These are phyloP conservation scores for Malania oleifera DNA, from an alignment of 164 flowering plant species.

Conservation along the genomic window DNA sequence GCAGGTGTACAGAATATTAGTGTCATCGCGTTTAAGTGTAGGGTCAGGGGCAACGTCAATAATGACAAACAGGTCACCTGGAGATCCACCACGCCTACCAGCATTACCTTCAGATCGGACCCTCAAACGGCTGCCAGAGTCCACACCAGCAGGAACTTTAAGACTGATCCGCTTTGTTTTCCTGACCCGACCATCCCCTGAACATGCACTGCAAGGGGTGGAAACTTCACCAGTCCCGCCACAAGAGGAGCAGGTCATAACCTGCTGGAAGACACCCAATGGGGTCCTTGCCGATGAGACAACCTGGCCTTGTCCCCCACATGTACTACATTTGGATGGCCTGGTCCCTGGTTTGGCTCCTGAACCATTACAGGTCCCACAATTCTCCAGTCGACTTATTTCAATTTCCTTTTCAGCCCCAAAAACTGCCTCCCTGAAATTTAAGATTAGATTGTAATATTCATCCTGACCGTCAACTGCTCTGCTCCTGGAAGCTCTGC, in stretches of 20 bases:
- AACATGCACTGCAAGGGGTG: neutral
- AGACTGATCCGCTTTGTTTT: conserved; percentile 5
- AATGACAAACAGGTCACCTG: conserved; percentile 3
- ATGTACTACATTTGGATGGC: conserved; percentile 1
- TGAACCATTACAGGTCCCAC: conserved; percentile 3
- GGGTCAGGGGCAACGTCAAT: conserved; percentile 1
- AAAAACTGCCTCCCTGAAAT: conserved; percentile 5
- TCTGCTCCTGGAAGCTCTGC: neutral
- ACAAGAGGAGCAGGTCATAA: conserved; percentile 3
- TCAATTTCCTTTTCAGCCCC: conserved; percentile 6
- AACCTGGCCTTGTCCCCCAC: conserved; percentile 7
- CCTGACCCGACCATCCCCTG: conserved; percentile 4
- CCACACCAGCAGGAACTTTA: conserved; percentile 3
- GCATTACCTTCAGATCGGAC: conserved; percentile 3
- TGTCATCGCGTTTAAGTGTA: neutral
- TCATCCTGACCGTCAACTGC: conserved; percentile 1
- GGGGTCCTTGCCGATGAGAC: conserved; percentile 7
- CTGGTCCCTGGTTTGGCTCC: conserved; percentile 6
- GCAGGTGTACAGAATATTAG: conserved; percentile 7
- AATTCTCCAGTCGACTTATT: neutral
- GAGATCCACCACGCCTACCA: neutral
- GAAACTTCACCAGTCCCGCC: neutral
- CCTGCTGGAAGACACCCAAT: conserved; percentile 2
- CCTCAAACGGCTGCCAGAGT: conserved; percentile 2
- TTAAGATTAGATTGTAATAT: neutral